phyloP scores from a whole-genome alignment of 2,329 filamentous ascomycete genomes.

The Microcyclospora pomicola region DNA sequence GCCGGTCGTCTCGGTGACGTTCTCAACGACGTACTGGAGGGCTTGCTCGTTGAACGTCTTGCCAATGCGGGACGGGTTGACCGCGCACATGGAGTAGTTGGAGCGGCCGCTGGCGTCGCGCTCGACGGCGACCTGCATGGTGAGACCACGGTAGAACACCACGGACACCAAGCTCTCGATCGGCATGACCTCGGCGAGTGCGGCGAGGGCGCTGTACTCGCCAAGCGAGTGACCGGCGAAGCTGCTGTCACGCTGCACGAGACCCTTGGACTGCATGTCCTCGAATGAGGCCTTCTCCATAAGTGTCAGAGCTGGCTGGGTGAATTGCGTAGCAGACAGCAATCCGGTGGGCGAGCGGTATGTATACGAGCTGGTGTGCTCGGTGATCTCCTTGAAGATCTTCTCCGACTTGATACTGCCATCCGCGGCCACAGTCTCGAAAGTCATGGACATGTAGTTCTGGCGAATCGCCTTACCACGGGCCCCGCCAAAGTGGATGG shows the following conservation, averaged over 20 bases:
- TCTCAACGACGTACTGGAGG: conserved; percentile 90
- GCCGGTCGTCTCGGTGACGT: conserved; percentile 80
- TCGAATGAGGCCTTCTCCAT: conserved; percentile 99
- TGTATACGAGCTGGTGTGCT: conserved; percentile 88
- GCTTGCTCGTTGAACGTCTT: conserved; percentile 98
- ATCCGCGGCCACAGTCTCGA: conserved; percentile 89
- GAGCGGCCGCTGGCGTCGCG: conserved; percentile 84
- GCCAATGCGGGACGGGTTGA: conserved; percentile 95
- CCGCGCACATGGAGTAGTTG: conserved; percentile 98
- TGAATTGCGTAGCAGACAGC: conserved; percentile 95
- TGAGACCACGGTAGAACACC: conserved; percentile 96
- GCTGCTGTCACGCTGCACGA: conserved; percentile 89
- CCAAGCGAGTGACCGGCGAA: conserved; percentile 96
- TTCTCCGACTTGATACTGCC: conserved; percentile 94
- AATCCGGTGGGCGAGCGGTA: conserved; percentile 91
- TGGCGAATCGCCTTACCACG: conserved; percentile 93
- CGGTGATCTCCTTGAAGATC: conserved; percentile 96
- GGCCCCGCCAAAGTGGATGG: conserved; percentile 93
- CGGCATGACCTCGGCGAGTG: conserved; percentile 97
- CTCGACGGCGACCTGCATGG: conserved; percentile 98
- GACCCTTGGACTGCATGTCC: conserved; percentile 94
- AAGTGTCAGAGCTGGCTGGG: conserved; percentile 86
- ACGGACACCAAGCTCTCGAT: conserved; percentile 97
- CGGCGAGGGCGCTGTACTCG: conserved; percentile 94
- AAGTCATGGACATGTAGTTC: conserved; percentile 99